phyloP scores from a whole-genome alignment of 116 monocot genomes.

The Iris pallida region DNA sequence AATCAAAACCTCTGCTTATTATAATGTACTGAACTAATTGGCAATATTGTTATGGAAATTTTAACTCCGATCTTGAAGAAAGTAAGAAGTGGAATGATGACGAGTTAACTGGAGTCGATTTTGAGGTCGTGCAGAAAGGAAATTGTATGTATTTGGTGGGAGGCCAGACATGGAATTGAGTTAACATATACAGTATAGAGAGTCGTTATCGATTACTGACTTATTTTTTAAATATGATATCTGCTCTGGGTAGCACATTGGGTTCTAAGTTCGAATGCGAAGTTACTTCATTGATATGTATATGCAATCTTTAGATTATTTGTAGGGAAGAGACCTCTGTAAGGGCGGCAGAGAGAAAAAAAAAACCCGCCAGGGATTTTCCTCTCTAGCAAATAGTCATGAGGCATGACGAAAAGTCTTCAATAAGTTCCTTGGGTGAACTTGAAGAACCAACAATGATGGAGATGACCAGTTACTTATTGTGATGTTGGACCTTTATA shows the following conservation, averaged over 20 bases:
- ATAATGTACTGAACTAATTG: too few species aligned
- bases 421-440: background rate
- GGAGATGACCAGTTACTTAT: background rate
- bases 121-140: too few species aligned
- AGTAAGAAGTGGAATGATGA: too few species aligned
- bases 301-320: background rate
- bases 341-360: background rate
- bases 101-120: too few species aligned
- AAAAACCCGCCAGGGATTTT: constrained; percentile 3
- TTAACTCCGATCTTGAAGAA: too few species aligned
- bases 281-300: too few species aligned
- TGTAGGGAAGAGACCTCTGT: background rate
- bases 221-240: background rate
- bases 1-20: too few species aligned
- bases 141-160: too few species aligned
- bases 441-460: background rate
- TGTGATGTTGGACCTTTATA: background rate
- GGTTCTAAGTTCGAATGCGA: background rate
- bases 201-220: too few species aligned
- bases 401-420: background rate
- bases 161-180: too few species aligned
- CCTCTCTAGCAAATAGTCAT: background rate
- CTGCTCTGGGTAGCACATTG: background rate
- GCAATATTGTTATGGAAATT: too few species aligned
- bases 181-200: too few species aligned